Evolutionary conservation across 164 flowering plant genomes (phyloP), one percentile per base, ranked within the genome.

Genomic region (Sedum album): DNA sequence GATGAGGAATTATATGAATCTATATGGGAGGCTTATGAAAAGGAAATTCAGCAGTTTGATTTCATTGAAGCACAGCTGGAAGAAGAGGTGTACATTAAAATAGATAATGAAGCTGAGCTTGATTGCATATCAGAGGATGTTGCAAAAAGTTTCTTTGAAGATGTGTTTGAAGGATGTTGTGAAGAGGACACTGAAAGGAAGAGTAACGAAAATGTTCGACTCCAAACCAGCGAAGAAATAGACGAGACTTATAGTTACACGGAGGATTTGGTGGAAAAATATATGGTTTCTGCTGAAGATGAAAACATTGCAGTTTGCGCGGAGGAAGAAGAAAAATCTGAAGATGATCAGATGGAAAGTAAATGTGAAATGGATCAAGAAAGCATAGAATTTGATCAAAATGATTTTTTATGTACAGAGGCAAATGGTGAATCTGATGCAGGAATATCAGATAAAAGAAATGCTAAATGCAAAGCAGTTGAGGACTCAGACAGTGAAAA

Each of bases 21-120:
- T 41, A 67, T 42, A 38, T 70, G 73, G 42, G 76, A 73, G 57
- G 68, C 51, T 35, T 31, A 67, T 28, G 79, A 78, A 41, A 79
- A 80, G 82, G 89, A 83, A 44, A 78, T 84, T 83, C 83, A 83
- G 65, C 80, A 64, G 57, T 80, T 64, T 13, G 65, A 42, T 10
- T 48, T 66, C 70, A 31, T 68, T 23, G 64, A 31, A 15, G 25
- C 51, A 26, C 48, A 60, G 70, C 60, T 70, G 68, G 77, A 71
- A 31, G 30, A 60, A 64, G 73, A 66, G 66, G 70, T 9, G 28
- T 46, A 38, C n/a, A 2, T 65, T 33, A 39, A 66, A 23, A 20
- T 36, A n/a, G 76, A 44, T 5, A n/a, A 69, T 42, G 68, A 70
- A 33, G 28, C 39, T 31, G 42, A 66, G 42, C 7, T 36, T 14